These are phyloP conservation scores for Aspergillus ustus DNA, from an alignment of 2,329 filamentous ascomycete species.

Conservation along the genomic window DNA sequence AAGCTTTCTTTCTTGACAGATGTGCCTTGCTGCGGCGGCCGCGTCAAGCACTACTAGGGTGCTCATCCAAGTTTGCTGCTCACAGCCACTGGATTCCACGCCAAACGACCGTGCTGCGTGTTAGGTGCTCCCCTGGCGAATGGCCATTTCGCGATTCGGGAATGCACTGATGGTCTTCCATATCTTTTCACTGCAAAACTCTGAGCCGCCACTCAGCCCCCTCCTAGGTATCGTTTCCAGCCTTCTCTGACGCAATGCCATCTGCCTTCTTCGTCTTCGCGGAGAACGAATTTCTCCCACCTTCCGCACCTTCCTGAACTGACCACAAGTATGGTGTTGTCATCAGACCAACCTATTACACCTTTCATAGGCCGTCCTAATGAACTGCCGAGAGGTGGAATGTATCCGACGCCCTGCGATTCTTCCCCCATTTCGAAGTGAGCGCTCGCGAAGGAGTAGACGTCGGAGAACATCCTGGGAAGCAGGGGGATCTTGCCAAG, in stretches of 20 bases:
- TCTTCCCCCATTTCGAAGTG: slow-evolving; percentile 87
- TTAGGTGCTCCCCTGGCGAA: not conserved
- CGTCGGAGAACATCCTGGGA: slow-evolving; percentile 84
- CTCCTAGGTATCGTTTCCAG: slow-evolving; percentile 77
- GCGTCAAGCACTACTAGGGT: not conserved
- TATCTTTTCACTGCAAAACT: not conserved
- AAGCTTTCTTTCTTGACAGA: not conserved
- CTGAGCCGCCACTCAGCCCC: slow-evolving; percentile 29
- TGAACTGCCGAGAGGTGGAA: slow-evolving; percentile 58
- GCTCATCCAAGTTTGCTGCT: not conserved
- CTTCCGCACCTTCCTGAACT: slow-evolving; percentile 78
- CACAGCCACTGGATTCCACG: not conserved
- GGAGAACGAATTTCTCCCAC: slow-evolving; percentile 85
- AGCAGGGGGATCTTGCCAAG: slow-evolving; percentile 82
- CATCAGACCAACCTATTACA: slow-evolving; percentile 79
- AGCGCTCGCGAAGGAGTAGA: slow-evolving; percentile 80
- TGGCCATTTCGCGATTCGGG: not conserved
- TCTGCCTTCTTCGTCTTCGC: slow-evolving; percentile 70
- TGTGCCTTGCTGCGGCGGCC: not conserved
- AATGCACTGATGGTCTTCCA: not conserved
- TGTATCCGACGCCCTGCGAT: slow-evolving; percentile 47
- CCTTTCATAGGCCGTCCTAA: slow-evolving; percentile 74
- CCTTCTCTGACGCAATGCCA: slow-evolving; percentile 71
- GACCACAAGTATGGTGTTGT: slow-evolving; percentile 74
- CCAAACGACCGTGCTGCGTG: not conserved